A percentile compares a stretch with the other conserved stretches of the same genome.
Evolutionary conservation across 345 rosid genomes (phyloP).

Genomic region (Carallia pectinifolia): DNA sequence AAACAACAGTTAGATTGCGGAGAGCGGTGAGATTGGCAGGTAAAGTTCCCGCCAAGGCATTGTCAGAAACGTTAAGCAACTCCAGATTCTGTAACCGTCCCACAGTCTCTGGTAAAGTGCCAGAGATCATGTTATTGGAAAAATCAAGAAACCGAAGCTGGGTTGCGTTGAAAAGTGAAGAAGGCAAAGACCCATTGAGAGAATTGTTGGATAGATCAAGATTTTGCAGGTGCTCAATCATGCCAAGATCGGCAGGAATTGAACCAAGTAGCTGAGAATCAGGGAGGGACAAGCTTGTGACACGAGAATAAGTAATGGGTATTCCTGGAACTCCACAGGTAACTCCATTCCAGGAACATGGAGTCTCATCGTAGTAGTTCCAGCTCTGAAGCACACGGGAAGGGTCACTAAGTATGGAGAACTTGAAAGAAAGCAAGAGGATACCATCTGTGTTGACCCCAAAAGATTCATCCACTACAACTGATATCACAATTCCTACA

Average conservation of each 20-base stretch:
- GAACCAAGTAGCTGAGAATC: slow-evolving; percentile 66
- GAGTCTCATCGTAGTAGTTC: slow-evolving; percentile 56
- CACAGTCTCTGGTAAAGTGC: slow-evolving; percentile 47
- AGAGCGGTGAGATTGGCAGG: slow-evolving; percentile 41
- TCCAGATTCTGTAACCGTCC: slow-evolving; percentile 48
- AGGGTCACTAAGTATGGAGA: slow-evolving; percentile 68
- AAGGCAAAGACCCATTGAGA: slow-evolving; percentile 71
- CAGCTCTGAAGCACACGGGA: slow-evolving; percentile 52
- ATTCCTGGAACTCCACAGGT: slow-evolving; percentile 39
- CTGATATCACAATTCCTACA: slow-evolving; percentile 14
- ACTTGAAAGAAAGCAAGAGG: slow-evolving; percentile 74
- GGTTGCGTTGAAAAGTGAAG: slow-evolving; percentile 52
- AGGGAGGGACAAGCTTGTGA: slow-evolving; percentile 58
- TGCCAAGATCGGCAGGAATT: slow-evolving; percentile 67
- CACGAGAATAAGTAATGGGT: slow-evolving; percentile 40
- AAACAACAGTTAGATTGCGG: slow-evolving; percentile 49
- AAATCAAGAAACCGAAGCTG: slow-evolving; percentile 68
- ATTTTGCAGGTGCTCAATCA: slow-evolving; percentile 46
- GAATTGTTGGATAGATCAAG: slow-evolving; percentile 82
- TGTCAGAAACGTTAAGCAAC: slow-evolving; percentile 61
- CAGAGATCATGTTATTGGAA: slow-evolving; percentile 65
- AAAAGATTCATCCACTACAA: slow-evolving; percentile 21
- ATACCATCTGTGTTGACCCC: slow-evolving; percentile 72
- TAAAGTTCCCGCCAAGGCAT: slow-evolving; percentile 64
- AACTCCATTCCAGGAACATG: slow-evolving; percentile 87